A percentile compares a stretch with the other conserved stretches of the same genome.
phyloP scores from a whole-genome alignment of 305 asterid genomes.

The Fraxinus xanthoxyloides region DNA sequence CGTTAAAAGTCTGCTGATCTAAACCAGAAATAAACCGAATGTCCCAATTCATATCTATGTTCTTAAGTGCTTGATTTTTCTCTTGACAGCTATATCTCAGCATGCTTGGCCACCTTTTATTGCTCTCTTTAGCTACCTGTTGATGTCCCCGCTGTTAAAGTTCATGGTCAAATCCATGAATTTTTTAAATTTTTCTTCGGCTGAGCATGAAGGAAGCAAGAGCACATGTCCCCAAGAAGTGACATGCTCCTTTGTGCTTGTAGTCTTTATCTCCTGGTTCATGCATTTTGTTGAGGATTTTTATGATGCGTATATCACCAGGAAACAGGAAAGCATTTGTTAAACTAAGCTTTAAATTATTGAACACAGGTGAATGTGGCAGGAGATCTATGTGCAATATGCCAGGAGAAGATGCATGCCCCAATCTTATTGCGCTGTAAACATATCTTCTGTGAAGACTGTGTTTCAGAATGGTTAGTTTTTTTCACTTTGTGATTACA shows the following conservation, averaged over 20 bases:
- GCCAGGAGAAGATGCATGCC: constrained; percentile 69
- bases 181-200: background rate
- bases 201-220: background rate
- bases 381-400: constrained; percentile 65
- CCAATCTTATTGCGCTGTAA: constrained; percentile 60
- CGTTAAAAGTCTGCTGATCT: background rate
- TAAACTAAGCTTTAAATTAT: constrained; percentile 22
- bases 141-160: background rate
- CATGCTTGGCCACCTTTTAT: background rate
- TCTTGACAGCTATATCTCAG: background rate
- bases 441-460: constrained; percentile 72
- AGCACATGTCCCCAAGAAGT: background rate
- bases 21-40: background rate
- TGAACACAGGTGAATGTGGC: constrained; percentile 48
- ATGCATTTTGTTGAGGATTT: background rate
- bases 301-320: constrained; percentile 1
- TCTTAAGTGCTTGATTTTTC: background rate
- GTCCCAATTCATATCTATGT: background rate
- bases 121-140: background rate
- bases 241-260: background rate
- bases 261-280: background rate
- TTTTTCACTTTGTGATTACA: background rate
- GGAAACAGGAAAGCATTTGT: background rate
- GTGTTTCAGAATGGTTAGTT: constrained; percentile 69
- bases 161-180: background rate